Conservation (phyloP, 192 early-diverging fungal genomes). For the Dimargaris verticillata region DNA sequence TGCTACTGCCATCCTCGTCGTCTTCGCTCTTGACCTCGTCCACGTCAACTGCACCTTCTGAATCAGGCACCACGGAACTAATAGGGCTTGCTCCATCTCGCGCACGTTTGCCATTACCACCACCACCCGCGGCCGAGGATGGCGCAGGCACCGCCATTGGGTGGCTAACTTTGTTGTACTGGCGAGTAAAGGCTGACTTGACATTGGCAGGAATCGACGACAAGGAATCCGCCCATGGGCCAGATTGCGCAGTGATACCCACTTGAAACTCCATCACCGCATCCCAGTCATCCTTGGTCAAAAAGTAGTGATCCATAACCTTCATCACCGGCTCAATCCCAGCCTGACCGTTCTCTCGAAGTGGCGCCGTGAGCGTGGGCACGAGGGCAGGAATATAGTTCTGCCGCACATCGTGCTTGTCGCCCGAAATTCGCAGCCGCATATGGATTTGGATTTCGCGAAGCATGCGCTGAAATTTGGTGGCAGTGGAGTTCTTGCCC, state of each 20-base stretch:
- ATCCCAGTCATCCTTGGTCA: constrained; percentile 81
- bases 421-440: constrained; percentile 60
- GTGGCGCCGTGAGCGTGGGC: constrained; percentile 21
- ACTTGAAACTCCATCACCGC: constrained; percentile 65
- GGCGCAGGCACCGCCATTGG: not conserved
- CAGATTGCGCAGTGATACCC: constrained; percentile 20
- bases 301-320: constrained; percentile 82
- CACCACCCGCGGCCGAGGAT: not conserved
- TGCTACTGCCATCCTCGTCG: constrained; percentile 1
- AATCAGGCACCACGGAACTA: constrained; percentile 8
- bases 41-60: constrained; percentile 5
- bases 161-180: constrained; percentile 19
- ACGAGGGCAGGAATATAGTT: constrained; percentile 61
- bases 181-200: constrained; percentile 68
- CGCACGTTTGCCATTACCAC: not conserved
- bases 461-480: constrained; percentile 50
- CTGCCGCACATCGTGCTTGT: constrained; percentile 73
- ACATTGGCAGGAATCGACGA: constrained; percentile 37
- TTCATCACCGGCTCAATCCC: constrained; percentile 58
- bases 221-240: constrained; percentile 22
- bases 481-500: constrained; percentile 73
- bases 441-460: constrained; percentile 78
- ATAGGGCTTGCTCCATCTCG: not conserved
- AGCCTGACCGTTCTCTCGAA: constrained; percentile 23
- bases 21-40: not conserved